Base-by-base conservation (phyloP, 2,329 filamentous ascomycete genomes). In the Cytospora piceicola region DNA sequence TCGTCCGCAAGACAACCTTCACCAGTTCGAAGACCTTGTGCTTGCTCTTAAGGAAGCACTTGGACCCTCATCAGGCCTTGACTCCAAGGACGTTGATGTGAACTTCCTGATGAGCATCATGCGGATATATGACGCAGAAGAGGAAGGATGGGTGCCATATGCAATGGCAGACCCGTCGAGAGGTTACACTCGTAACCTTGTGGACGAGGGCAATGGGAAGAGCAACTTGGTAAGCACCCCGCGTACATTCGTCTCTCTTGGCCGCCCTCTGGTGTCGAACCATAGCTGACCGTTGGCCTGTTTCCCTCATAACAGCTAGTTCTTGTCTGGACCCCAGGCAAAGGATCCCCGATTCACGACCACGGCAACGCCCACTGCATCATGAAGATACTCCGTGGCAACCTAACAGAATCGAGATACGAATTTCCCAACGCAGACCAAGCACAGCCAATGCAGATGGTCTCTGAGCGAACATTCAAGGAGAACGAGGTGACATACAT, bases 281-380 rank as follows among this genome's bases (percentile, higher is more conserved):
- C 54, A 54, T 56, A 22, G 32, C 53, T 75, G 66, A 73, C 66
- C 46, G 58, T 61, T 63, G 63, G 46, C 27, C 7, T 11, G 9
- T 20, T 42, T 53, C 29, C 27, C 32, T n/a, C 63, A 67, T 51
- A 60, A 72, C 75, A 94, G 91, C 85, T 96, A 68, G 87, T 97
- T 57, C 86, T 97, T 51, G 93, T 96, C 49, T 97, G 94, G 94
- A 90, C 88, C 20, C 93, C 94, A 0, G 90, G 91, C 60, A 92
- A 92, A 78, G 86, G 86, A 46, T 94, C 90, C 72, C 89, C 91
- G 14, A 93, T 97, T 74, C 94, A 97, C 75, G 94, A 97, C 76
- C 90, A 93, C 77, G 90, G 89, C 74, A 92, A 94, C 68, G 92
- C 93, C 49, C 94, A 97, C 76, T 97, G 94, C 78, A 82, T 97